Percentiles rank a stretch among this genome's conserved stretches.
phyloP scores from a whole-genome alignment of 202 grass and related monocot species.

The Digitaria exilis region DNA sequence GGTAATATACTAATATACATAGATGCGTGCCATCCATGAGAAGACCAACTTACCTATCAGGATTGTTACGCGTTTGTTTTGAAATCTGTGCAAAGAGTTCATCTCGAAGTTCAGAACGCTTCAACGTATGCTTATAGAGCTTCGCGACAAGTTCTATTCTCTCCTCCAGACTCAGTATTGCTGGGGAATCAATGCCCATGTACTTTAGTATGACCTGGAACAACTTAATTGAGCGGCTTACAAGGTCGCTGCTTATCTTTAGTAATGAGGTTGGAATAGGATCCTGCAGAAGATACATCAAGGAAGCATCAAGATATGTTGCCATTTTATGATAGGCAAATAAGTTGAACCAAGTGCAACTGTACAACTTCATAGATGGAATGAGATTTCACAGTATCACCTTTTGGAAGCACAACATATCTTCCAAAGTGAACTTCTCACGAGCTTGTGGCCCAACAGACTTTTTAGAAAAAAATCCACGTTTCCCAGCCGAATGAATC shows the following conservation, averaged over 20 bases:
- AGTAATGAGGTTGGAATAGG: conserved; percentile 90
- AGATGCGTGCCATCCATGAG: conserved; percentile 10
- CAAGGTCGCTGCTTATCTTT: conserved; percentile 91
- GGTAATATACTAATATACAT: neutral
- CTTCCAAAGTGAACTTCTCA: conserved; percentile 97
- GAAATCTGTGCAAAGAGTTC: conserved; percentile 96
- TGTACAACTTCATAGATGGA: conserved; percentile 1
- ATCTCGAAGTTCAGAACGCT: conserved; percentile 96
- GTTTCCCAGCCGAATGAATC: conserved; percentile 92
- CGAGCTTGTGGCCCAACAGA: conserved; percentile 82
- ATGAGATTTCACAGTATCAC: conserved; percentile 38
- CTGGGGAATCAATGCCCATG: conserved; percentile 86
- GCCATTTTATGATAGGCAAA: conserved; percentile 9
- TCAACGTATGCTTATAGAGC: conserved; percentile 95
- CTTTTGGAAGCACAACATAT: conserved; percentile 99
- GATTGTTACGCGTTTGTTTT: conserved; percentile 97
- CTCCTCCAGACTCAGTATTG: conserved; percentile 83
- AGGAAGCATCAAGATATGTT: conserved; percentile 9
- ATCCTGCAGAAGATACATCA: conserved; percentile 66
- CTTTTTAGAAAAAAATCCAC: conserved; percentile 97
- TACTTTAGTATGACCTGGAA: conserved; percentile 98
- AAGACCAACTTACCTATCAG: conserved; percentile 62
- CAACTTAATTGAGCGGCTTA: conserved; percentile 87
- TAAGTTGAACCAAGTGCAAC: conserved; percentile 19
- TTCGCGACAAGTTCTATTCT: conserved; percentile 88